Base-by-base conservation (phyloP, 371 early-diverging fungal genomes). In the Blakeslea trispora region DNA sequence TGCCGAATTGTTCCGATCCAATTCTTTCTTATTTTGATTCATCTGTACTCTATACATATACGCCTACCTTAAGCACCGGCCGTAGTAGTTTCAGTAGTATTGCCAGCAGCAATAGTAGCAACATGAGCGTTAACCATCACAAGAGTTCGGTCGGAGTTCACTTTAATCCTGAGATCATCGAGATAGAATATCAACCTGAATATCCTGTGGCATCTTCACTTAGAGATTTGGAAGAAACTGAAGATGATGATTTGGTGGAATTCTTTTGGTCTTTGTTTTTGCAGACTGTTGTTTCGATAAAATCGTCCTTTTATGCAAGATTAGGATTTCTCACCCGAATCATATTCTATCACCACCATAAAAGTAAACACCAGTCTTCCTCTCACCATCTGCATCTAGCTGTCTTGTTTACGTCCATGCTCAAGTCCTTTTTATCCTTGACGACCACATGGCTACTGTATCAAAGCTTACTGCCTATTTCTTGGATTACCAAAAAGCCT, bases 151-250 rank as follows among this genome's bases (percentile, higher is more conserved):
- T 55, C 55, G 56, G 45, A 35, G 70, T 69, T 18, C 59, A 58
- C 31, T 69, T 69, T 24, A 69, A 69, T 56, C 66, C 70, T 41
- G 63, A 65, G 37, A 62, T 69, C 7, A 62, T 62, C 22, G 66
- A 69, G 47, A 58, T 69, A 39, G 63, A 65, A 57, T 69, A 66
- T 32, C 59, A 66, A 24, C 70, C 70, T 15, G 66, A 66, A 45
- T 59, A 62, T 17, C 70, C 66, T 41, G 55, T 66, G 9, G 42
- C 61, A 14, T 21, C 42, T 45, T 31, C 7, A 11, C 14, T 37
- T 1, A 37, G n/a, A n/a, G n/a, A n/a, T n/a, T n/a, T 37, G 37
- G 41, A 54, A 21, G 35, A 50, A 1, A 49, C 49, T 19, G 32
- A 59, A 10, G 55, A 59, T 14, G 46, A 59, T 18, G 59, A 55